These are phyloP conservation scores for Wickerhamomyces hampshirensis DNA, from an alignment of 805 yeast genomes.

Conservation along the genomic window DNA sequence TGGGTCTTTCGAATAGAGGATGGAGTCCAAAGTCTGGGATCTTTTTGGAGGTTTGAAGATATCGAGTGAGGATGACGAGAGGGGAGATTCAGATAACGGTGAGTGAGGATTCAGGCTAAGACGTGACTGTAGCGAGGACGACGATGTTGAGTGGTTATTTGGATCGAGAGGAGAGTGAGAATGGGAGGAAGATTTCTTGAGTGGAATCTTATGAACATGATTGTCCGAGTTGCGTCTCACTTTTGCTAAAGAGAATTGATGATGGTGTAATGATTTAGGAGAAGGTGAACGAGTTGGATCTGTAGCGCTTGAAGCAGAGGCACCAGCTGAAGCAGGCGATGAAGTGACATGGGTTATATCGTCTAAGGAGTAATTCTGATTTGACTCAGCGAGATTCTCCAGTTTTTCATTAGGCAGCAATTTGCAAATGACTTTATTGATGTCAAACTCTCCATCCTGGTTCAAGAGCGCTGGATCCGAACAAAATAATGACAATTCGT, in stretches of 20 bases:
- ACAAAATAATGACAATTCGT: conserved; percentile 14
- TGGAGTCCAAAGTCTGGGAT: conserved; percentile 10
- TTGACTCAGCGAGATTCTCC: conserved; percentile 22
- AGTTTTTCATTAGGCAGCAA: conserved; percentile 20
- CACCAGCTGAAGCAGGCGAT: conserved; percentile 1
- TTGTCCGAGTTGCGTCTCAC: conserved; percentile 14
- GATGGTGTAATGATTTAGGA: conserved; percentile 6
- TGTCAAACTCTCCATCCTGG: conserved; percentile 21
- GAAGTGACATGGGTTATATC: conserved; percentile 21
- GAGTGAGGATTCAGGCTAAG: conserved; percentile 11
- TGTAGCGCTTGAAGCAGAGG: background rate
- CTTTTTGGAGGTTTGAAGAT: conserved; percentile 11
- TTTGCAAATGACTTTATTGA: conserved; percentile 22
- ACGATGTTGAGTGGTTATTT: conserved; percentile 4
- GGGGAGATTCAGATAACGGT: conserved; percentile 12
- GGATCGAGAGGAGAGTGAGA: conserved; percentile 2
- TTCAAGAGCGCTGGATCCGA: conserved; percentile 15
- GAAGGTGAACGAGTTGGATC: conserved; percentile 11
- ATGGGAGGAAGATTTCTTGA: conserved; percentile 2
- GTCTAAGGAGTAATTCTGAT: conserved; percentile 16
- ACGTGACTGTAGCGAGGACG: conserved; percentile 15
- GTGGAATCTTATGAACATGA: conserved; percentile 19
- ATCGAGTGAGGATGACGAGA: conserved; percentile 14
- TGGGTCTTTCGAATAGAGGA: conserved; percentile 4
- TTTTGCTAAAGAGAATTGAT: conserved; percentile 11